Evolutionary conservation across 257 asterid genomes (phyloP).

Genomic region (Catharanthus roseus): DNA sequence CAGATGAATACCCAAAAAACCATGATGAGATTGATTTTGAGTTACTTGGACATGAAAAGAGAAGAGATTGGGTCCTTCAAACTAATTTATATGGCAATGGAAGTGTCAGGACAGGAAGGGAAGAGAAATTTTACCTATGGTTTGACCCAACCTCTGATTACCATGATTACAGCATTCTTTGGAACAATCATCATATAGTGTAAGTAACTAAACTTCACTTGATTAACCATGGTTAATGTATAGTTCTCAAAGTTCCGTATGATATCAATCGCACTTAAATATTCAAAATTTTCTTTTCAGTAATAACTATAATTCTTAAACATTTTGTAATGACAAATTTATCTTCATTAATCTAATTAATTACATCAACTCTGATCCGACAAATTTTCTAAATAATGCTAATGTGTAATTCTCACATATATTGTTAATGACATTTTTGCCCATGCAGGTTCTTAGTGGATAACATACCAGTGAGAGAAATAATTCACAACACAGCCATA

Average conservation of each 20-base stretch:
- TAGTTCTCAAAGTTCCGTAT: no score
- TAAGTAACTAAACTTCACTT: slow-evolving; percentile 22
- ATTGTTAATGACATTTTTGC: not conserved
- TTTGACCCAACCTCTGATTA: slow-evolving; percentile 67
- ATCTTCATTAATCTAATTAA: no score
- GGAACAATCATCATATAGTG: slow-evolving; percentile 85
- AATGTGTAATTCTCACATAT: not conserved
- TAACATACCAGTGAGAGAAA: slow-evolving; percentile 69
- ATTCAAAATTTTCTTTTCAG: no score
- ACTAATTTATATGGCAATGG: slow-evolving; percentile 85
- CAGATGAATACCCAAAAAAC: slow-evolving; percentile 58
- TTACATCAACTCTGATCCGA: no score
- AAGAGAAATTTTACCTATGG: slow-evolving; percentile 86
- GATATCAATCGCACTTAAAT: no score
- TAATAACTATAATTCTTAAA: no score
- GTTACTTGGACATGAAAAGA: slow-evolving; percentile 73
- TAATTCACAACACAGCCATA: slow-evolving; percentile 39
- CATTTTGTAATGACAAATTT: no score
- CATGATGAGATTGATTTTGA: slow-evolving; percentile 82
- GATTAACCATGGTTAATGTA: no score
- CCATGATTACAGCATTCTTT: slow-evolving; percentile 71
- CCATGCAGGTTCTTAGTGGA: slow-evolving; percentile 64
- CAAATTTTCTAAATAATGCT: no score
- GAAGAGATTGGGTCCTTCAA: slow-evolving; percentile 75
- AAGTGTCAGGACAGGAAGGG: slow-evolving; percentile 72